phyloP scores from a whole-genome alignment of 2,329 filamentous ascomycete species.

The Fusarium guadeloupense region DNA sequence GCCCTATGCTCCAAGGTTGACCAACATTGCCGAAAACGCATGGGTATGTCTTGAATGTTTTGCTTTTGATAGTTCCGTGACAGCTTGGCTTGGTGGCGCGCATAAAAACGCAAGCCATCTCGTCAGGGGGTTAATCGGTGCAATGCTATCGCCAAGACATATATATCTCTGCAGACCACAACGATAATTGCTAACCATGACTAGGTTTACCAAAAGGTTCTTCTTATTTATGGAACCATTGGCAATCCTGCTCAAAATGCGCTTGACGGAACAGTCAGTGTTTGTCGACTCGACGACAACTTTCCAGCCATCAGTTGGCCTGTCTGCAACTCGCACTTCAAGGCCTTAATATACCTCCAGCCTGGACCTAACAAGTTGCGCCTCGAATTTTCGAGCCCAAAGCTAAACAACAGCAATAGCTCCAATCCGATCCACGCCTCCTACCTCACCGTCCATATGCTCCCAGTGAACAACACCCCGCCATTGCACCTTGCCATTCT shows the following conservation, averaged over 20 bases:
- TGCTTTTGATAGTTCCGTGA: constrained; percentile 18
- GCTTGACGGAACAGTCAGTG: constrained; percentile 80
- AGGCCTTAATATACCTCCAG: constrained; percentile 87
- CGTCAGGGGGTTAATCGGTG: constrained; percentile 18
- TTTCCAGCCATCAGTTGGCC: constrained; percentile 89
- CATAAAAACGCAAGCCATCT: constrained; percentile 23
- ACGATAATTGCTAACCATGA: constrained; percentile 37
- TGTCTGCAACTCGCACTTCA: constrained; percentile 89
- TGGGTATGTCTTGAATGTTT: constrained; percentile 70
- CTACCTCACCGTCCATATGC: constrained; percentile 84
- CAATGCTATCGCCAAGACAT: constrained; percentile 13
- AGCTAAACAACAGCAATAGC: constrained; percentile 74
- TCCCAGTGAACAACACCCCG: constrained; percentile 79
- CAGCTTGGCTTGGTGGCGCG: constrained; percentile 19
- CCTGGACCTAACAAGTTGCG: constrained; percentile 89
- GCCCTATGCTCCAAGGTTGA: constrained; percentile 80
- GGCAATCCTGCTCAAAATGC: constrained; percentile 74
- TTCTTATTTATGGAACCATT: constrained; percentile 83
- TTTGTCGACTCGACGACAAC: constrained; percentile 83
- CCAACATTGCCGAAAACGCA: constrained; percentile 81
- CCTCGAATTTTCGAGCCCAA: constrained; percentile 87
- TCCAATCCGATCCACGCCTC: constrained; percentile 79
- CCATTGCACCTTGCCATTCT: constrained; percentile 91
- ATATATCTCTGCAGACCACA: background rate
- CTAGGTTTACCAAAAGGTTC: constrained; percentile 90